Base-by-base conservation (phyloP, 1,284 basidiomycete genomes). In the Ganoderma sinense region DNA sequence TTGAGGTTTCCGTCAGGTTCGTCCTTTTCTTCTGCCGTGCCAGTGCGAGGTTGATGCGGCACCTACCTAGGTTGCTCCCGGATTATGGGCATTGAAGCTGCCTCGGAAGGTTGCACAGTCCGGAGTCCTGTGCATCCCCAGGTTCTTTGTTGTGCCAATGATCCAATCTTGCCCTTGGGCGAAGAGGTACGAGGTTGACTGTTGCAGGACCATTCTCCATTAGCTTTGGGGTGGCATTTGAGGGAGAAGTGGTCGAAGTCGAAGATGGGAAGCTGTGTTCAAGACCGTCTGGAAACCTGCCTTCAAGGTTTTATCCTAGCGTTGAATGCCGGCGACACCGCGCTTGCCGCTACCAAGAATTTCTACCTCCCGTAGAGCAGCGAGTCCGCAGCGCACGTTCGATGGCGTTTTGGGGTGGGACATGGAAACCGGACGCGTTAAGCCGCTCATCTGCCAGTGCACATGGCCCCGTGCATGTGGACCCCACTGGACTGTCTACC, bases 231-330 rank as follows among this genome's bases (percentile, higher is more conserved):
- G 40, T 48, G 45, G n/a, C n/a, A 48, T 48, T 43, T 5, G 14
- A 26, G 48, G 3, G 13, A 29, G 43, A 31, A 75, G 6, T 10
- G 36, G 36, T 11, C 36, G 72, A n/a, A n/a, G n/a, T n/a, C n/a
- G n/a, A n/a, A 78, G 66, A 73, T 41, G n/a, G 73, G 73, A 23
- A 76, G 78, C 43, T 75, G 76, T 56, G 74, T 75, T 4, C n/a
- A n/a, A n/a, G 76, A 81, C 59, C 78, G 76, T 4, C 68, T 78
- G 18, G 78, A 79, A 71, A 74, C 76, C 8, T 76, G 78, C 62
- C 64, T 73, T 39, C 74, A 75, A 1, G 77, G 77, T 2, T 77
- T 75, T 45, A 78, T 79, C 61, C 78, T n/a, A 79, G 62, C 64
- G 76, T n/a, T 70, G 70, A 6, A 74, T 73, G 23, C 76, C 76